Evolutionary conservation across 1,139 yeast genomes (phyloP), one percentile per base, ranked within the genome.

Genomic region (Wickerhamomyces sp.): DNA sequence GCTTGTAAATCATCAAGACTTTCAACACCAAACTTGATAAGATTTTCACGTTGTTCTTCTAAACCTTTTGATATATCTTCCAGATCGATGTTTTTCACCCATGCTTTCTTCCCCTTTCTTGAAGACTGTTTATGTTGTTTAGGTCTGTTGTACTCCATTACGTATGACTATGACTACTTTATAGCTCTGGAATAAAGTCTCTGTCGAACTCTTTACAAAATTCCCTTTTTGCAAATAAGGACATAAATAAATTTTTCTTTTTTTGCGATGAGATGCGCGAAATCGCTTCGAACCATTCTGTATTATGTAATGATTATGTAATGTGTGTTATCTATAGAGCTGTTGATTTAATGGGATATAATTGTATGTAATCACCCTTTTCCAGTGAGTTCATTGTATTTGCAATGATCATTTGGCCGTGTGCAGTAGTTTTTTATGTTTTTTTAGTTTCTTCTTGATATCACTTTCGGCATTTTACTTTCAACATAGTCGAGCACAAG

Each of bases 31-130:
- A 81, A 75, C 34, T 77, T 73, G 46, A 85, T 75, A 57, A 85
- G 78, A 49, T 79, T 77, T 45, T 86, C 94, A 46, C 89, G 73
- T 44, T 76, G 73, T 40, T 77, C 80, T 54, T 84, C 94, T 41
- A 93, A 69, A 8, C 83, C 85, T 38, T 69, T 66, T 61, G 86
- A 90, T 43, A 93, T 70, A 50, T 89, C 96, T 27, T 79, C 81
- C 29, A 93, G 71, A 61, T 93, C 95, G 49, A 93, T 87, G 64
- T 93, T 88, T 67, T 93, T 93, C 66, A 97, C 83, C 99, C 99
- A 93, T 7, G 98, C 86, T 63, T 77, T 83, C 73, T 87, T 91
- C 44, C 96, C 96, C 71, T 93, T 93, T 59, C 98, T 78, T 7
- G 96, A 87, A 8, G 84, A 65, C 66, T 89, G 96, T 38, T 61